Conservation (phyloP, 345 rosid species). For the Brassica napus region Da-Ae NC_063440.1:14944501-14945000, state of each 20-base stretch:
- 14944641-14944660: neutral
- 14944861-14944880: too few species aligned
- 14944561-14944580: neutral
- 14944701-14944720: neutral
- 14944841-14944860: too few species aligned
- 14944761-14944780: neutral
- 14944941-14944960: too few species aligned
- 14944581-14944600: neutral
- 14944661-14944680: neutral
- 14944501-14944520: constrained; percentile 10
- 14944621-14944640: neutral
- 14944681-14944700: neutral
- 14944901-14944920: too few species aligned
- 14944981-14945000: too few species aligned
- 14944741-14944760: too few species aligned
- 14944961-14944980: too few species aligned
- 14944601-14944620: neutral
- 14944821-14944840: too few species aligned
- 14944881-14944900: too few species aligned
- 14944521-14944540: neutral
- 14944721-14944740: neutral
- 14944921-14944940: too few species aligned
- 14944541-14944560: neutral
- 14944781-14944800: too few species aligned
- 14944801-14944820: too few species aligned